Evolutionary conservation across 2,329 filamentous ascomycete genomes (phyloP).

Genomic region (Phaeoacremonium minimum): DNA sequence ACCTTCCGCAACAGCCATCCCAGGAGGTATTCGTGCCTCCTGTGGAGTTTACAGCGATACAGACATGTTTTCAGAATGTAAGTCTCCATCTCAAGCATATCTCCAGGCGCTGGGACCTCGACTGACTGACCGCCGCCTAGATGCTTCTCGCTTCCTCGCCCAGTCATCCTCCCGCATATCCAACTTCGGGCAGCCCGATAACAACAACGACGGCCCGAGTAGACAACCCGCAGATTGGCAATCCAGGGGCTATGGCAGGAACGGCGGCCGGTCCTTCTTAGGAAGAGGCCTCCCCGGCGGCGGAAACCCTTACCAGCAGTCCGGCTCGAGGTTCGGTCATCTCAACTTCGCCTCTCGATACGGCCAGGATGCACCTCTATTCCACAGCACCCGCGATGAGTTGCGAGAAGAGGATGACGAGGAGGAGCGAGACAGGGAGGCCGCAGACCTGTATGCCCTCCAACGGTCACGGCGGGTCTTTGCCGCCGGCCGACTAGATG

Average conservation of each 20-base stretch:
- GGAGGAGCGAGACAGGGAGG: conserved; percentile 82
- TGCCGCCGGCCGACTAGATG: conserved; percentile 75
- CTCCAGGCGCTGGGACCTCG: too few relatives aligned
- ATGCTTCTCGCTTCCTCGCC: conserved; percentile 93
- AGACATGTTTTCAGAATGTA: conserved; percentile 87
- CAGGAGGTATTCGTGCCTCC: neutral
- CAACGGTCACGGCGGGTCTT: conserved; percentile 88
- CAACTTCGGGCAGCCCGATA: conserved; percentile 60
- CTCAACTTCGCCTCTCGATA: conserved; percentile 73
- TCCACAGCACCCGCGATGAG: conserved; percentile 86
- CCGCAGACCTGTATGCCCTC: conserved; percentile 89
- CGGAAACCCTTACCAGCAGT: conserved; percentile 75
- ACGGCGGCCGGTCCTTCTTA: conserved; percentile 36
- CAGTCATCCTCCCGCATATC: conserved; percentile 92
- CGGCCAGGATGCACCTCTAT: conserved; percentile 80
- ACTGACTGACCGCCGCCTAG: conserved; percentile 38
- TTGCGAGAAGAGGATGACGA: conserved; percentile 92
- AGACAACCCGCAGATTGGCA: conserved; percentile 30
- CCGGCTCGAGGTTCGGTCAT: conserved; percentile 67
- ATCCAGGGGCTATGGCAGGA: conserved; percentile 22
- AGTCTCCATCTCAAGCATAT: too few relatives aligned
- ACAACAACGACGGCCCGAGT: conserved; percentile 30
- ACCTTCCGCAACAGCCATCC: neutral
- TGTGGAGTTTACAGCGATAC: conserved; percentile 1
- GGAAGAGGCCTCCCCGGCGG: conserved; percentile 29